Percentiles rank a stretch among this genome's conserved stretches.
Conservation (phyloP, 2,329 filamentous ascomycete genomes). For the Trichoderma cornu-damae region DNA sequence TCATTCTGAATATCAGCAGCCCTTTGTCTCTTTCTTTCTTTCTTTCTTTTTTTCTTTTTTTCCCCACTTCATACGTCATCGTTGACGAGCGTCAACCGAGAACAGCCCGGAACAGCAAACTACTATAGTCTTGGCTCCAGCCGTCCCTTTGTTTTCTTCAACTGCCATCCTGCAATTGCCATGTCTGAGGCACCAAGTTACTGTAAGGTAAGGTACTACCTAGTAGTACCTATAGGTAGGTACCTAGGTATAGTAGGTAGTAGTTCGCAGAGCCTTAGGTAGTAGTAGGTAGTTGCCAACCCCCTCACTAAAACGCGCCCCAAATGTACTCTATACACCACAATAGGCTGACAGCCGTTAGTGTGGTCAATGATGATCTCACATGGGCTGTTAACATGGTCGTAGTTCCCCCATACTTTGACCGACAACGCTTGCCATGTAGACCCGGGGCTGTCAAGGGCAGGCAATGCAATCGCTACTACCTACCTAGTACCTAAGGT, state of each 20-base stretch:
- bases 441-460: background rate
- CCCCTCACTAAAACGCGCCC: background rate
- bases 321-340: background rate
- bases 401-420: background rate
- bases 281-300: background rate
- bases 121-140: background rate
- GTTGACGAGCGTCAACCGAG: background rate
- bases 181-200: too few relatives aligned
- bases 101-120: background rate
- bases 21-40: background rate
- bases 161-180: background rate
- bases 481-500: background rate
- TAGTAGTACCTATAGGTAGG: too few relatives aligned
- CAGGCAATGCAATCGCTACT: too few relatives aligned
- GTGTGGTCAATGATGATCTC: background rate
- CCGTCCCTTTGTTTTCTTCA: background rate
- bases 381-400: background rate
- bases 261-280: too few relatives aligned
- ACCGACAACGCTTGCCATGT: background rate
- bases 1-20: background rate
- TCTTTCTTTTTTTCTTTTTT: too few relatives aligned
- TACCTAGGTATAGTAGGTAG: too few relatives aligned
- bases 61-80: conserved; percentile 10
- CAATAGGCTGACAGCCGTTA: background rate
- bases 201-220: too few relatives aligned